Evolutionary conservation across 768 basidiomycete genomes (phyloP), one percentile per base, ranked within the genome.

Genomic region (Leccinum disarticulatum): DNA sequence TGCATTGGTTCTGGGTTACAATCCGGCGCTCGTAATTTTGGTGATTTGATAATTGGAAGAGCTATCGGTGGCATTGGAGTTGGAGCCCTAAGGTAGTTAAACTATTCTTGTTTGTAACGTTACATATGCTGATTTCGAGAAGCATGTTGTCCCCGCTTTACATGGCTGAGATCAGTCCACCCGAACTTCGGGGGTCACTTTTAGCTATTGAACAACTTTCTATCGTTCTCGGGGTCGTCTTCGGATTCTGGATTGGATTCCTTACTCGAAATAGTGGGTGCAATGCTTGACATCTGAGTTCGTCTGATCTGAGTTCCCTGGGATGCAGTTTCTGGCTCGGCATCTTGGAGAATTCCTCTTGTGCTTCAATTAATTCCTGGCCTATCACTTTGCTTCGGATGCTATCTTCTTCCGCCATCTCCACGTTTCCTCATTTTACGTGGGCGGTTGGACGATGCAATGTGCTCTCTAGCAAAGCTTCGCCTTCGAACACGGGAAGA

Each of bases 211-310:
- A 93, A 66, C 91, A 93, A 59, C 80, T 91, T 47, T 83, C 87
- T 19, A 93, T 93, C 53, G 90, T 93, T 14, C 74, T 88, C 0
- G 91, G 91, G 3, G 90, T 91, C 6, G 90, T 93, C 0, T 74
- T 90, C 14, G 91, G 91, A 3, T 93, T 93, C 66, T 93, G 91
- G 91, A 81, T 83, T 4, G 91, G 91, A 0, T 93, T 88, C 67
- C 66, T 83, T 48, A 93, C 90, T 0, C 83, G 91, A 14, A 71
- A 80, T 22, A 66, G 88, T 89, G 66, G 36, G 83, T 74, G 3
- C 15, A 10, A 36, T 41, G 1, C 17, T 33, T n/a, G 15, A 30
- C 54, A 48, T 47, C 14, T 52, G n/a, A 25, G 22, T 25, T 19
- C 1, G 28, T 36, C 52, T 57, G 52, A 57, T 50, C 48, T 30